Percentiles rank a stretch among this genome's conserved stretches.
These are phyloP conservation scores for Lyophyllum decastes DNA, from an alignment of 768 basidiomycete genomes.

Conservation along the genomic window DNA sequence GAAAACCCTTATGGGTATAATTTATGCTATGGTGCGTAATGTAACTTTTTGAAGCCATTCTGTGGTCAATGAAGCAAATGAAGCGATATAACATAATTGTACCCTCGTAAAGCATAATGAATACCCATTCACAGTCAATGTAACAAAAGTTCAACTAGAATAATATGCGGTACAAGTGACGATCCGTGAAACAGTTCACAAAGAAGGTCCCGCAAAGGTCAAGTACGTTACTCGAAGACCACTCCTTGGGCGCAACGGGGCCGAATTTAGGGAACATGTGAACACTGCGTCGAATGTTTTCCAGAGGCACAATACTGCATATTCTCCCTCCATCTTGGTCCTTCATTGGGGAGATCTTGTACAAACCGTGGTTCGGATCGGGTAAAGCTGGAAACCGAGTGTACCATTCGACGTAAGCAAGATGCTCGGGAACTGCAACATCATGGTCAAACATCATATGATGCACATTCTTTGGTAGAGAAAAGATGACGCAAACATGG, in stretches of 20 bases:
- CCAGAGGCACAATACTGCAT: conserved; percentile 21
- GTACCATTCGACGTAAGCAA: conserved; percentile 33
- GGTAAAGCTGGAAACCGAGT: conserved; percentile 18
- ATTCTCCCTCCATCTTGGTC: conserved; percentile 6
- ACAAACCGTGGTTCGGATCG: conserved; percentile 22
- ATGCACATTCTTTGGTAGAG: conserved; percentile 12
- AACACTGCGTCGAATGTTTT: conserved; percentile 22
- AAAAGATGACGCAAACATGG: conserved; percentile 25
- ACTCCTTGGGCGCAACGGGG: conserved; percentile 20
- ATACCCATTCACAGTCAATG: not conserved
- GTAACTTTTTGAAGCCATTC: not conserved
- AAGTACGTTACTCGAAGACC: conserved; percentile 30
- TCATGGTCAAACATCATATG: conserved; percentile 7
- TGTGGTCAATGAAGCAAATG: not conserved
- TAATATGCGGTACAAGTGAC: conserved; percentile 1
- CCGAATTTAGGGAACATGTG: conserved; percentile 32
- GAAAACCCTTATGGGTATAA: not conserved
- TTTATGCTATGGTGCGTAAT: not conserved
- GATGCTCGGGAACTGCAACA: conserved; percentile 8
- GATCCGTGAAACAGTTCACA: not conserved
- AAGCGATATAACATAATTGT: not conserved
- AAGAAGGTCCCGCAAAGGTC: not conserved
- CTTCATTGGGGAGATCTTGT: conserved; percentile 19
- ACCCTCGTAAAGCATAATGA: not conserved
- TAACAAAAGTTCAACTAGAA: not conserved